phyloP scores from a whole-genome alignment of 139 green algal species.

The Chlamydomonas incerta region DNA sequence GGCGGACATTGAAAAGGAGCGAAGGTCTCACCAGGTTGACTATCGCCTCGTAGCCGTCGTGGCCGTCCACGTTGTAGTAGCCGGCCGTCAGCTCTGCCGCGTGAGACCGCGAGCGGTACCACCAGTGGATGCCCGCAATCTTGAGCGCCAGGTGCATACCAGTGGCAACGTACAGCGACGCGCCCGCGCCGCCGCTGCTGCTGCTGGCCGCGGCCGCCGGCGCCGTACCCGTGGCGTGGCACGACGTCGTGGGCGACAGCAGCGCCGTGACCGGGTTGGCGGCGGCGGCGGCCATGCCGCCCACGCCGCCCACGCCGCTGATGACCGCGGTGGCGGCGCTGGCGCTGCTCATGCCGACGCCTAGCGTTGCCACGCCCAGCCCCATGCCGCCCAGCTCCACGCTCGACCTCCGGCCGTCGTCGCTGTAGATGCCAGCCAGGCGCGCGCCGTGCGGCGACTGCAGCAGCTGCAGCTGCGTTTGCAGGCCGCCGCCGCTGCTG shows the following conservation, averaged over 20 bases:
- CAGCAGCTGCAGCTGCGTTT: too few relatives aligned
- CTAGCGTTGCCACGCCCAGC: not conserved
- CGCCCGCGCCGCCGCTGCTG: not conserved
- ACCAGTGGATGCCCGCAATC: slow-evolving; percentile 98
- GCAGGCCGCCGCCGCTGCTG: too few relatives aligned
- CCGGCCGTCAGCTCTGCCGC: slow-evolving; percentile 96
- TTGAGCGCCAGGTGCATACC: slow-evolving; percentile 81
- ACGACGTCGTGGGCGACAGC: not conserved
- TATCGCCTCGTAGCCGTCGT: slow-evolving; percentile 87
- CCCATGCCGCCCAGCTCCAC: not conserved
- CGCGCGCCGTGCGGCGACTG: too few relatives aligned
- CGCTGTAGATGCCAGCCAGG: not conserved
- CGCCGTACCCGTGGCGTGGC: not conserved
- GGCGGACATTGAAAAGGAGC: too few relatives aligned
- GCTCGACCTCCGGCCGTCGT: not conserved
- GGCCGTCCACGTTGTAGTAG: slow-evolving; percentile 92
- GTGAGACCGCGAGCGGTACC: slow-evolving; percentile 89
- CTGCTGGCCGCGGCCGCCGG: not conserved
- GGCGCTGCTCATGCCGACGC: not conserved
- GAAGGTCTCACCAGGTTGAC: slow-evolving; percentile 56
- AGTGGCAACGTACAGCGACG: not conserved
- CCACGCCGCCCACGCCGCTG: not conserved
- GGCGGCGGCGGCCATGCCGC: not conserved
- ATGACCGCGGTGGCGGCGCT: not conserved
- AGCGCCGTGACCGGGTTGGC: not conserved